Evolutionary conservation across 2,329 filamentous ascomycete genomes (phyloP).

Genomic region (Neonectria neomacrospora): DNA sequence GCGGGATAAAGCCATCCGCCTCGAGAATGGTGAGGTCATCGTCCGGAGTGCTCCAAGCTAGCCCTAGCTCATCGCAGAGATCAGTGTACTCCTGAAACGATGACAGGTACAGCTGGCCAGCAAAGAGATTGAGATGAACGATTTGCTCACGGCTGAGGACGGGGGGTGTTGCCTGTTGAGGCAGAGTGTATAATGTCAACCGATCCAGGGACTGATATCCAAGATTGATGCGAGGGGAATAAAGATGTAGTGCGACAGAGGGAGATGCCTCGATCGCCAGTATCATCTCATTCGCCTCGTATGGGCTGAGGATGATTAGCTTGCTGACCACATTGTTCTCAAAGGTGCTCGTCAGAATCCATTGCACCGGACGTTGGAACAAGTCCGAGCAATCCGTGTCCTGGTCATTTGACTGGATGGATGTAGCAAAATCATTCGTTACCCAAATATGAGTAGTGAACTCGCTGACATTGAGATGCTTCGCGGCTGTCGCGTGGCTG

Average conservation of each 20-base stretch:
- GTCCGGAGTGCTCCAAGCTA: constrained; percentile 49
- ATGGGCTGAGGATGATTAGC: constrained; percentile 61
- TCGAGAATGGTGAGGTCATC: constrained; percentile 36
- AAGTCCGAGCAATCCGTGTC: constrained; percentile 22
- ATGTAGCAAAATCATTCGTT: constrained; percentile 33
- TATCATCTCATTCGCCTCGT: constrained; percentile 66
- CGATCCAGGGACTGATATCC: constrained; percentile 31
- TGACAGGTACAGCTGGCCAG: constrained; percentile 73
- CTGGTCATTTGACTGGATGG: not conserved
- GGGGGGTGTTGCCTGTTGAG: not conserved
- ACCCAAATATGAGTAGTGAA: constrained; percentile 33
- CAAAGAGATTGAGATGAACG: constrained; percentile 71
- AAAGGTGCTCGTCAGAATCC: constrained; percentile 28
- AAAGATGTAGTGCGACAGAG: constrained; percentile 60
- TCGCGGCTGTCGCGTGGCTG: constrained; percentile 27
- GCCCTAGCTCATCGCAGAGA: constrained; percentile 63
- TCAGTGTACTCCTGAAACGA: constrained; percentile 64
- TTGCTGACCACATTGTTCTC: too few relatives aligned
- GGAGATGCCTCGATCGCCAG: constrained; percentile 49
- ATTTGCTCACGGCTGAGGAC: constrained; percentile 42
- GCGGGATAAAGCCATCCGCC: constrained; percentile 50
- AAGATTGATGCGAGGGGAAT: constrained; percentile 57
- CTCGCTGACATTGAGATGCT: constrained; percentile 11
- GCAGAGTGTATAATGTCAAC: constrained; percentile 35
- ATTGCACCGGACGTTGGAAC: constrained; percentile 43